Base-by-base conservation (phyloP, 2,329 filamentous ascomycete species). In the Chaetoscypha palmicola region DNA sequence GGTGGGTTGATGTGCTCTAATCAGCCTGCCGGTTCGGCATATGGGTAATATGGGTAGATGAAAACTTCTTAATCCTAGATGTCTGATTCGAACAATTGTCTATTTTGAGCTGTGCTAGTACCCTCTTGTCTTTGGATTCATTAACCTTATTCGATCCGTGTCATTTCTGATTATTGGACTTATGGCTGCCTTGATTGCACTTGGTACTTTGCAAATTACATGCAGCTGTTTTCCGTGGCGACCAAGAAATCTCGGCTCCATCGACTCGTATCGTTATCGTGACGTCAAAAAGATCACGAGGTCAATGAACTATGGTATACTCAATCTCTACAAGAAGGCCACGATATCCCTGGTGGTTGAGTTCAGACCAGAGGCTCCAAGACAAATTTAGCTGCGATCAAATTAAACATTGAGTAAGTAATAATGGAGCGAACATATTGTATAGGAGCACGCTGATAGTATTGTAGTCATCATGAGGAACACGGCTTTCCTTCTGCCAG, bases 31-130 rank as follows among this genome's bases (percentile, higher is more conserved):
- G 41, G 38, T 45, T 51, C 48, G 39, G 45, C 31, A 49, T 47
- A 36, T 53, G 50, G 52, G 50, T 55, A 51, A 55, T 53, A 34
- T 12, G 14, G 42, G 41, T 49, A 53, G 31, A 50, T 50, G 44
- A 47, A 41, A 40, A 45, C 30, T n/a, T 43, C 21, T 32, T 43
- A 36, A 21, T 22, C 39, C 41, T 41, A 41, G 33, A 43, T 23
- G 23, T 34, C n/a, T 23, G 32, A 45, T 37, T 44, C 36, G 44
- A 39, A 10, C 7, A 35, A 31, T 21, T 40, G 46, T 50, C 52
- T 54, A 52, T 54, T 52, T 49, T 49, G 36, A 49, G 45, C 33
- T 31, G 12, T 26, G 7, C 22, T n/a, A 24, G 20, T 36, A 4
- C 19, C 40, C 12, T 12, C 41, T 54, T 48, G 42, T 26, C 43